A percentile compares a stretch with the other conserved stretches of the same genome.
Conservation (phyloP, 2,329 filamentous ascomycete species). For the Fusarium praegraminearum region DNA sequence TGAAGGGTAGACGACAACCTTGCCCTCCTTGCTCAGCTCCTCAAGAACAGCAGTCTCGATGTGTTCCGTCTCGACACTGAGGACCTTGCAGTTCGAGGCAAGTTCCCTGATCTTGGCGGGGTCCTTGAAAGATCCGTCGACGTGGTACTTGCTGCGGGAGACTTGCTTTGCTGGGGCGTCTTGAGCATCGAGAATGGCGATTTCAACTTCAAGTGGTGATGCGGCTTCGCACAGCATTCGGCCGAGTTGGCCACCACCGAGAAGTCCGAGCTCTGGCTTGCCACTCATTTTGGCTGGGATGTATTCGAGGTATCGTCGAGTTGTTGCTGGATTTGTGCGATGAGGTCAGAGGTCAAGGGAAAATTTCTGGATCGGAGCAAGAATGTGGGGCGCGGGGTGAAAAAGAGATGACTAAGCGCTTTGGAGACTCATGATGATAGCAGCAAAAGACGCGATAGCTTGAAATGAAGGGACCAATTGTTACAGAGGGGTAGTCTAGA, state of each 20-base stretch:
- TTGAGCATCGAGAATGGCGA: constrained; percentile 82
- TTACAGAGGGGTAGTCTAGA: rapidly evolving
- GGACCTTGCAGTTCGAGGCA: constrained; percentile 79
- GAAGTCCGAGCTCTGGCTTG: constrained; percentile 58
- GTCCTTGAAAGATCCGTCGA: constrained; percentile 90
- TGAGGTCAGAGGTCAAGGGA: constrained; percentile 26
- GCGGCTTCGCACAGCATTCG: constrained; percentile 96
- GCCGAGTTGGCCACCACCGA: constrained; percentile 80
- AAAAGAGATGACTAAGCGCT: constrained; percentile 2
- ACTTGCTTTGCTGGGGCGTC: constrained; percentile 88
- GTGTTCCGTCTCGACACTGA: constrained; percentile 96
- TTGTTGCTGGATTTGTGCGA: constrained; percentile 16
- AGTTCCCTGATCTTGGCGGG: constrained; percentile 81
- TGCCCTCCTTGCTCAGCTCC: constrained; percentile 77
- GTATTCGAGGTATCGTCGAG: background rate
- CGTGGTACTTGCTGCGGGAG: constrained; percentile 78
- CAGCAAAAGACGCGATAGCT: no score
- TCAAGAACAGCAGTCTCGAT: constrained; percentile 91
- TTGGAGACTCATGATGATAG: no score
- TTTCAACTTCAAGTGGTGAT: constrained; percentile 76
- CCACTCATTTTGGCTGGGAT: constrained; percentile 8
- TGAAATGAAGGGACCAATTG: rapidly evolving
- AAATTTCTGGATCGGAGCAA: constrained; percentile 29
- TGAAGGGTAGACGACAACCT: constrained; percentile 75
- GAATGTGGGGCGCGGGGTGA: constrained; percentile 1